Evolutionary conservation across 1,284 basidiomycete species (phyloP).

Genomic region (Hymenochaete sp.): DNA sequence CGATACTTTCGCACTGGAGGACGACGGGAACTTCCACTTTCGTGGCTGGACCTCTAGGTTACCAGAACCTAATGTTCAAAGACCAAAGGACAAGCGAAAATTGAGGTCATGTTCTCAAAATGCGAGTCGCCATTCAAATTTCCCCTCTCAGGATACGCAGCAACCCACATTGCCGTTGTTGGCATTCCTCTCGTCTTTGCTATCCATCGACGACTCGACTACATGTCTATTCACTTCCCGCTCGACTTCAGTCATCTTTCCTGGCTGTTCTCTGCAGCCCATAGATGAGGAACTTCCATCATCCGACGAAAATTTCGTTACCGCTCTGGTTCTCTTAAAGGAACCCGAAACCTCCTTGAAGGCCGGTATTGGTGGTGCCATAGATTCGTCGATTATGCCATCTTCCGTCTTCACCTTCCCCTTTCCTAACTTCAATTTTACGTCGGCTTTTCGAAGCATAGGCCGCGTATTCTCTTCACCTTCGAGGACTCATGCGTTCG

Average conservation of each 20-base stretch:
- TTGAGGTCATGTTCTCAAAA: no score
- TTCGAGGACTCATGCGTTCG: no score
- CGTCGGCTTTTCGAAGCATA: no score
- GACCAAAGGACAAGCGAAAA: no score
- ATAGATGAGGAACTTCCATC: background rate
- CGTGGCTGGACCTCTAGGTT: slow-evolving; percentile 1
- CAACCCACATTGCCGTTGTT: slow-evolving; percentile 28
- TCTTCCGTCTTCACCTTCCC: slow-evolving; percentile 10
- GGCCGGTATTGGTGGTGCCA: slow-evolving; percentile 4
- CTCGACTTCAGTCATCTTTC: slow-evolving; percentile 27
- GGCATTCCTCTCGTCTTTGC: slow-evolving; percentile 27
- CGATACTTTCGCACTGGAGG: slow-evolving; percentile 6
- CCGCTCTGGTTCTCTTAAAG: slow-evolving; percentile 2
- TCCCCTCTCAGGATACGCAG: no score
- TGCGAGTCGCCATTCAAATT: no score
- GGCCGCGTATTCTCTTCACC: no score
- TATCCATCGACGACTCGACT: slow-evolving; percentile 30
- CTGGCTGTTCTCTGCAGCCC: slow-evolving; percentile 19
- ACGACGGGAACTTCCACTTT: slow-evolving; percentile 9
- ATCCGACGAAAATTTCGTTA: slow-evolving; percentile 5
- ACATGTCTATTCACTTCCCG: slow-evolving; percentile 27
- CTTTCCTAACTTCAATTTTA: no score
- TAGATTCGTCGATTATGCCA: slow-evolving; percentile 5
- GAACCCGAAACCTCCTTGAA: background rate
- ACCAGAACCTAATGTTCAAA: no score